Percentiles rank a stretch among this genome's conserved stretches.
Conservation (phyloP, 192 early-diverging fungal species). For the Backusella macrospora region DNA sequence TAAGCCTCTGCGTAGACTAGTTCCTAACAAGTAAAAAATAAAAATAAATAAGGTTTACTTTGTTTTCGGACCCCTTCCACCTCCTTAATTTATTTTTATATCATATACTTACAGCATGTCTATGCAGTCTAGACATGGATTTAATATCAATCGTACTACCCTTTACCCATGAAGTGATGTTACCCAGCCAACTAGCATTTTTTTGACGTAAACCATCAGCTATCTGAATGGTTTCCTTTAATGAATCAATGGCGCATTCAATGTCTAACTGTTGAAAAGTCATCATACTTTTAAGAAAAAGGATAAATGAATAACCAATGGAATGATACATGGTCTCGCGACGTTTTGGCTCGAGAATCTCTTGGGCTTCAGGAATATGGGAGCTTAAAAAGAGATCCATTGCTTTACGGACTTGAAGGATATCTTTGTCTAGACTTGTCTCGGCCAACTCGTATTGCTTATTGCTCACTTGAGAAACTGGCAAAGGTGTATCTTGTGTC, state of each 20-base stretch:
- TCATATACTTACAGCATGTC: slow-evolving; percentile 57
- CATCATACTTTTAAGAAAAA: slow-evolving; percentile 70
- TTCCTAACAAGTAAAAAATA: slow-evolving; percentile 48
- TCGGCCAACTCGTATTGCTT: neutral
- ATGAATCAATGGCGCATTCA: slow-evolving; percentile 59
- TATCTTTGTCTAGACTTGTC: slow-evolving; percentile 55
- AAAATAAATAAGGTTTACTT: neutral
- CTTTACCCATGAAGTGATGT: slow-evolving; percentile 48
- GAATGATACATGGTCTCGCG: slow-evolving; percentile 70
- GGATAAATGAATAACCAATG: slow-evolving; percentile 71
- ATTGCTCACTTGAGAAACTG: neutral
- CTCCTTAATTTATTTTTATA: too few species aligned
- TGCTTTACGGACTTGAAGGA: slow-evolving; percentile 57
- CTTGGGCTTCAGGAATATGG: slow-evolving; percentile 69
- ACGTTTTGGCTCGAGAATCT: slow-evolving; percentile 45
- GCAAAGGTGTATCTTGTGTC: neutral
- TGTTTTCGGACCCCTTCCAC: too few species aligned
- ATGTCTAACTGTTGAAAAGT: slow-evolving; percentile 80
- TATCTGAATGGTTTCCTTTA: slow-evolving; percentile 65
- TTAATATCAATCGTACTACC: slow-evolving; percentile 48
- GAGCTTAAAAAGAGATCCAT: slow-evolving; percentile 82
- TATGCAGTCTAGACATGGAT: slow-evolving; percentile 59
- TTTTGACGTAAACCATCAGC: slow-evolving; percentile 65
- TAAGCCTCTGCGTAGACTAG: slow-evolving; percentile 80
- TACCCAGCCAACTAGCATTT: slow-evolving; percentile 52